Evolutionary conservation across 805 yeast species (phyloP), one percentile per base, ranked within the genome.

Genomic region (Ogataea haglerorum): DNA sequence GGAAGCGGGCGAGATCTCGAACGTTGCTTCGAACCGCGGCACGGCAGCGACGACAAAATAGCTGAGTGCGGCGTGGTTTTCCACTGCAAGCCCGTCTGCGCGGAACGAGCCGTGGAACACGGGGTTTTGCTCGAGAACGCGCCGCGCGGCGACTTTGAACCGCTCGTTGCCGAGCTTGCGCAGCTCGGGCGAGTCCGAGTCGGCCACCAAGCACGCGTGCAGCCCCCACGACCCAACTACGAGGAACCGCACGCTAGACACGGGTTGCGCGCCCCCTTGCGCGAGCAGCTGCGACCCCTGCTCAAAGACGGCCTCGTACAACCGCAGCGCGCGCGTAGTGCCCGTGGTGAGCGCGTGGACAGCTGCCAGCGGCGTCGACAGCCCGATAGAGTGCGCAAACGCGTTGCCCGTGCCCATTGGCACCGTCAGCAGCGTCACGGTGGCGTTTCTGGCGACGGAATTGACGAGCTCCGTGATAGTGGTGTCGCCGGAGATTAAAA

Each of bases 361-460:
- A 0, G 76, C 68, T n/a, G 6, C 31, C 12, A 0, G 46, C 42
- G 1, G 63, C 40, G 10, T 69, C 67, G 38, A 34, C 3, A 74
- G 43, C 0, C 77, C 79, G 2, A 80, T 49, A 0, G 95, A 82
- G 17, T 75, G 72, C 2, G 86, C 75, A 44, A 87, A 67, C 1
- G 95, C 89, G 58, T 90, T 90, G 0, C 95, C 97, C 1, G 95
- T 83, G 1, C 97, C 97, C 44, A 80, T 69, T 0, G 96, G 95
- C 12, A 90, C 58, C 27, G 65, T 64, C 25, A 63, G 50, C 2
- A 76, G 38, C 1, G 52, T 48, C 14, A 46, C 15, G 14, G 38
- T 23, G 13, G 22, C 26, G 9, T 30, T n/a, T 2, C n/a, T 3
- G 5, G 31, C 13, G 10, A 47, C 29, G 30, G 46, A 67, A 56